Conservation (phyloP, 176 grass and related monocot genomes). For the Lolium multiflorum region DNA sequence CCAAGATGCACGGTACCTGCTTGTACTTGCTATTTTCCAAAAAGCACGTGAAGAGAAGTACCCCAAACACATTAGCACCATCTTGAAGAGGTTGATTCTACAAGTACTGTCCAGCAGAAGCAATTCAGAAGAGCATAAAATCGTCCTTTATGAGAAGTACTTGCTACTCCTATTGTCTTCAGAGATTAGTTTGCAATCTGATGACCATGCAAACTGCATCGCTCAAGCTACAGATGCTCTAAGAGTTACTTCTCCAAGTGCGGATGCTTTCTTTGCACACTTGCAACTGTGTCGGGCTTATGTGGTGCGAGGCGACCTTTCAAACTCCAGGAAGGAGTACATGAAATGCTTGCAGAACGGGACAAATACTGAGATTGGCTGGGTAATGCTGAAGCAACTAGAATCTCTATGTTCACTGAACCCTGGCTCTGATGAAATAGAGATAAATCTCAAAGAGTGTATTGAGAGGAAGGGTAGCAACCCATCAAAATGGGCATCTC, state of each 20-base stretch:
- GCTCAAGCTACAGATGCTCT: constrained; percentile 63
- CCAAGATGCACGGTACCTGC: constrained; percentile 69
- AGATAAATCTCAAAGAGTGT: constrained; percentile 58
- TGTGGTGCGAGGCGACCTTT: constrained; percentile 57
- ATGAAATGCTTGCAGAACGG: constrained; percentile 71
- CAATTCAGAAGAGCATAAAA: constrained; percentile 47
- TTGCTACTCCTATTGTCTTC: constrained; percentile 75
- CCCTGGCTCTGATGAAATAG: constrained; percentile 61
- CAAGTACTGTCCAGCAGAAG: constrained; percentile 61
- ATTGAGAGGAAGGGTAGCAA: constrained; percentile 56
- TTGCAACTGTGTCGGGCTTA: constrained; percentile 85
- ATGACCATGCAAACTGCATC: constrained; percentile 58
- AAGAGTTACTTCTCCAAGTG: constrained; percentile 37
- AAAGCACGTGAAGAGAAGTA: constrained; percentile 89
- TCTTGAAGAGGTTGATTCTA: constrained; percentile 67
- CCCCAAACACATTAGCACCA: constrained; percentile 58
- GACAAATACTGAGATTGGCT: constrained; percentile 70
- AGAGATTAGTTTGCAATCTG: constrained; percentile 79
- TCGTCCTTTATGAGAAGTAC: constrained; percentile 55
- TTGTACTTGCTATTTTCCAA: constrained; percentile 80
- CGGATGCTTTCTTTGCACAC: constrained; percentile 74
- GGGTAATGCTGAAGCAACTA: constrained; percentile 84
- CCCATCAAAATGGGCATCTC: constrained; percentile 60
- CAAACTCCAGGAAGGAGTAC: constrained; percentile 71
- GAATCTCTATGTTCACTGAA: constrained; percentile 74